Evolutionary conservation across 2,329 filamentous ascomycete species (phyloP), one percentile per base, ranked within the genome.

Genomic region (Arachnomyces sp.): DNA sequence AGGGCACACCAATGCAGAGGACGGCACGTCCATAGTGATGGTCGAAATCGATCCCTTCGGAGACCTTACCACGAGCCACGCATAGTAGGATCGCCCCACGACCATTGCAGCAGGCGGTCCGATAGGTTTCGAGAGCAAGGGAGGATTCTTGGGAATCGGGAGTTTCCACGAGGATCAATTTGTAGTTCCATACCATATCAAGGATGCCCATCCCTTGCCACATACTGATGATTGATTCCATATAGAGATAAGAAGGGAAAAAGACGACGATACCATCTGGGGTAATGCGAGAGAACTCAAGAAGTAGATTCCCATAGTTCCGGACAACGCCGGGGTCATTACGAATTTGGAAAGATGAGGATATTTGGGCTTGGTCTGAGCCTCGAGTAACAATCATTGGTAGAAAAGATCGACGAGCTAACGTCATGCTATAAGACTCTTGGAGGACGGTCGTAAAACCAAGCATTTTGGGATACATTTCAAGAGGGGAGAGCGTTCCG

Each of bases 391-490:
- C 88, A 48, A 98, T 92, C 86, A 98, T 93, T 1, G 92, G 92
- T 47, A 98, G 68, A 68, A 98, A 98, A n/a, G 92, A 95, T 42
- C 84, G 78, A 32, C 93, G 78, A 2, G 90, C 90, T 4, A 98
- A 75, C 0, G 92, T 96, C 88, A 98, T 98, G 47, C 80, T 81
- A 66, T 98, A 98, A 0, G 93, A 98, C 62, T 98, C 89, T 59
- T 96, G 89, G 3, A 96, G 84, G 1, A 96, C 88, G 1, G 89
- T 87, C 7, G 75, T 75, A 65, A 98, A 98, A 39, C 87, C 84
- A 17, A 98, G 80, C 89, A 98, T 98, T 57, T 95, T 95, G 0
- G 92, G 93, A 56, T 98, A 98, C 84, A 98, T 98, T 60, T 98
- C 93, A 3, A 98, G 68, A 0, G 92, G 92, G 1, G 92, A 96